phyloP scores from a whole-genome alignment of 2,329 filamentous ascomycete genomes.

The Aspergillus sojae region DNA sequence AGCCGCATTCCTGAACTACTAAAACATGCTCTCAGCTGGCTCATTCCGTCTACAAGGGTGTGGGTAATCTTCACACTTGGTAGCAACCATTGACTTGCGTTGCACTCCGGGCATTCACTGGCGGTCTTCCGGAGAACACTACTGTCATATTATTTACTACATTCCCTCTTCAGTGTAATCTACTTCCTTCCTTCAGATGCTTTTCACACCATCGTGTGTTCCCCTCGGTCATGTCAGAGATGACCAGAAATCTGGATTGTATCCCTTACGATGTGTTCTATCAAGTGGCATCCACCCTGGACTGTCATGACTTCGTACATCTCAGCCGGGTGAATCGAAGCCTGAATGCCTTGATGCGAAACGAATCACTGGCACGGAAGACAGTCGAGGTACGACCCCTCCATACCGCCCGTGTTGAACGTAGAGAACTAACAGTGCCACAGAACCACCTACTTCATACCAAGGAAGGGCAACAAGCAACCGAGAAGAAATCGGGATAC shows the following conservation, averaged over 20 bases:
- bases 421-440: constrained; percentile 10
- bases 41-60: not conserved
- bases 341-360: constrained; percentile 55
- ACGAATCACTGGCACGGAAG: constrained; percentile 60
- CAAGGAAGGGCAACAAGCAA: constrained; percentile 48
- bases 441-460: constrained; percentile 49
- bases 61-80: not conserved
- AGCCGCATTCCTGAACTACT: constrained; percentile 5
- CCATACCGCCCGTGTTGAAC: not conserved
- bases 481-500: constrained; percentile 45
- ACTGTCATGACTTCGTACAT: constrained; percentile 61
- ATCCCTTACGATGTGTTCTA: constrained; percentile 69
- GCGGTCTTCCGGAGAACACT: not conserved
- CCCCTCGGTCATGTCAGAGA: constrained; percentile 24
- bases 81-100: not conserved
- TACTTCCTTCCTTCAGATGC: constrained; percentile 2
- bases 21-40: not conserved
- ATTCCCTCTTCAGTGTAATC: not conserved
- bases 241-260: constrained; percentile 39
- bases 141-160: not conserved
- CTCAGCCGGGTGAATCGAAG: constrained; percentile 57
- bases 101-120: not conserved
- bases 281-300: constrained; percentile 58
- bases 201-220: constrained; percentile 4
- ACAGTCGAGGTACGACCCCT: constrained; percentile 56